phyloP scores from a whole-genome alignment of 805 yeast genomes.

The Candida pseudofarinosa region DNA sequence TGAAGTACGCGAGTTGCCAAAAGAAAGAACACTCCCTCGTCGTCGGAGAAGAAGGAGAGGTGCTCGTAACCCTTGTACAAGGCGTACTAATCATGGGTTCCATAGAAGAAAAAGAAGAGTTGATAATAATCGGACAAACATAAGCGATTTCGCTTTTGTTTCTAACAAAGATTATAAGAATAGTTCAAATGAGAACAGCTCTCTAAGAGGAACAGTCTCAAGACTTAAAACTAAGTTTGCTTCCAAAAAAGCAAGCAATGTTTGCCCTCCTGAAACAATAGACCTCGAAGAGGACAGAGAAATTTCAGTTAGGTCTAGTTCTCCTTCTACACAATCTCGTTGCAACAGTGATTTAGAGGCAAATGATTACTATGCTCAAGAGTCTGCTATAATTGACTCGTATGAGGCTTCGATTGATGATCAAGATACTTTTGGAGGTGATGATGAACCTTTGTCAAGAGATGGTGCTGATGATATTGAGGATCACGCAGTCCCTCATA shows the following conservation, averaged over 20 bases:
- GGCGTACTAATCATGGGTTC: background rate
- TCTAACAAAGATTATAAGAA: background rate
- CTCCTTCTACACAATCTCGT: background rate
- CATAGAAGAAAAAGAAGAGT: background rate
- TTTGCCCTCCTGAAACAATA: background rate
- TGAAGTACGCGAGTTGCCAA: conserved; percentile 65
- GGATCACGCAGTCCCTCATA: background rate
- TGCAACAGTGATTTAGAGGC: background rate
- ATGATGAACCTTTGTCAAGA: conserved; percentile 6
- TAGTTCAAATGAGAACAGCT: conserved; percentile 11
- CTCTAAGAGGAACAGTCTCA: conserved; percentile 16
- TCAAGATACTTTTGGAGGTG: conserved; percentile 21
- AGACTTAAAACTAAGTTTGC: conserved; percentile 19
- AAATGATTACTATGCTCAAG: background rate
- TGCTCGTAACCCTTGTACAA: background rate
- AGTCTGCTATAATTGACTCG: background rate
- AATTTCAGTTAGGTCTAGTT: background rate
- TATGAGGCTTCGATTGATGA: conserved; percentile 9
- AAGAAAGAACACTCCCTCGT: conserved; percentile 76
- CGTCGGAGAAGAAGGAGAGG: conserved; percentile 48
- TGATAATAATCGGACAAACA: background rate
- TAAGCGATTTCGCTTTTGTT: conserved; percentile 5
- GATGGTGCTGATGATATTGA: background rate
- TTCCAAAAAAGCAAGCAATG: background rate
- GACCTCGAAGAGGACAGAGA: background rate